Evolutionary conservation across 2,329 filamentous ascomycete genomes (phyloP).

Genomic region (Camptophora hylomeconis): DNA sequence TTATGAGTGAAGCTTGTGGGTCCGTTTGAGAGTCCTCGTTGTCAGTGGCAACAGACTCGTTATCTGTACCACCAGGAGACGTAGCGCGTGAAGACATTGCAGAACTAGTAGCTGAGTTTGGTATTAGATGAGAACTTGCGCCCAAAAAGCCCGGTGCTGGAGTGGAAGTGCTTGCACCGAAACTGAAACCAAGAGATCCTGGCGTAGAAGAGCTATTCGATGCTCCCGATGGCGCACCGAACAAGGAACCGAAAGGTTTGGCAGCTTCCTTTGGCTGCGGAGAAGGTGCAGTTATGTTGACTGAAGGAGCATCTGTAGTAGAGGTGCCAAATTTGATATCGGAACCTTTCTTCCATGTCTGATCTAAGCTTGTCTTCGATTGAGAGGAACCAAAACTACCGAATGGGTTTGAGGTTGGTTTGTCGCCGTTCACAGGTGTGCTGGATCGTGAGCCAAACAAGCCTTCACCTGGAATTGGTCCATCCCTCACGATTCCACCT

Average conservation of each 20-base stretch:
- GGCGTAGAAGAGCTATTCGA: slow-evolving; percentile 12
- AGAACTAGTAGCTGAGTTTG: slow-evolving; percentile 23
- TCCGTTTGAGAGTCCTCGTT: slow-evolving; percentile 41
- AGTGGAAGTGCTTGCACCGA: slow-evolving; percentile 19
- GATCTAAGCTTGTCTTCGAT: slow-evolving; percentile 21
- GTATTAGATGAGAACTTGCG: slow-evolving; percentile 17
- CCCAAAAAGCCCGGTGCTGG: slow-evolving; percentile 17
- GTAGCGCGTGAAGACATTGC: slow-evolving; percentile 30
- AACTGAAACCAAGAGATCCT: slow-evolving; percentile 25
- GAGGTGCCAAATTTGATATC: slow-evolving; percentile 35
- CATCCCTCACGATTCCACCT: slow-evolving; percentile 9
- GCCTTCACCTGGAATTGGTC: slow-evolving; percentile 16
- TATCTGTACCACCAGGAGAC: slow-evolving; percentile 34
- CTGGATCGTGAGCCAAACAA: slow-evolving; percentile 20
- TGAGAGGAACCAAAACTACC: slow-evolving; percentile 7
- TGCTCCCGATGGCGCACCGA: slow-evolving; percentile 16
- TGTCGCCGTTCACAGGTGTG: slow-evolving; percentile 11
- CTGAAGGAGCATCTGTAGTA: slow-evolving; percentile 16
- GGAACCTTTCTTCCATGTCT: slow-evolving; percentile 35
- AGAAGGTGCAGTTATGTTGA: slow-evolving; percentile 19
- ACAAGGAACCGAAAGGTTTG: slow-evolving; percentile 22
- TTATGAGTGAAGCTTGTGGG: slow-evolving; percentile 54
- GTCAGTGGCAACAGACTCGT: slow-evolving; percentile 26
- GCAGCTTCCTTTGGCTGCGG: slow-evolving; percentile 13
- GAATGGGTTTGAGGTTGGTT: slow-evolving; percentile 1